Evolutionary conservation across 164 flowering plant species (phyloP).

Genomic region (Macadamia integrifolia): DNA sequence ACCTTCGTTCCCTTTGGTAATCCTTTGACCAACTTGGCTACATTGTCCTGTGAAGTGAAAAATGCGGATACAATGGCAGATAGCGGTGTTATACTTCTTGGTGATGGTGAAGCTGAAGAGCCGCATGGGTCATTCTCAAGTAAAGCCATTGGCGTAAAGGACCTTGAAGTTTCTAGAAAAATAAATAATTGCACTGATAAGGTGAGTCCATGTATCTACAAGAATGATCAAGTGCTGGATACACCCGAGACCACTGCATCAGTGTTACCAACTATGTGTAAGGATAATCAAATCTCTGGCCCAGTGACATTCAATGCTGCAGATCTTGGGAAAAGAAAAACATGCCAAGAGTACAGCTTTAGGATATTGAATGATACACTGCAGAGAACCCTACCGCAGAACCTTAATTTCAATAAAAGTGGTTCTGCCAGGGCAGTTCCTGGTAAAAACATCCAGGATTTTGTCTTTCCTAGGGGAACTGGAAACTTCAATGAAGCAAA

Average conservation of each 20-base stretch:
- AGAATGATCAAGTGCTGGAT: slow-evolving; percentile 20
- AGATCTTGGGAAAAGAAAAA: slow-evolving; percentile 6
- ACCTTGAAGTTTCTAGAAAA: slow-evolving; percentile 23
- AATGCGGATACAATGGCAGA: slow-evolving; percentile 6
- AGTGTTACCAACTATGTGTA: slow-evolving; percentile 15
- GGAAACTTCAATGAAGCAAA: slow-evolving; percentile 11
- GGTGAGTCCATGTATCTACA: slow-evolving; percentile 24
- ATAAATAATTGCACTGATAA: slow-evolving; percentile 18
- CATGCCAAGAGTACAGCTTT: too few species aligned
- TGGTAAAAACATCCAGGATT: slow-evolving; percentile 17
- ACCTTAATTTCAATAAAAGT: not conserved
- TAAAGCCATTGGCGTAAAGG: slow-evolving; percentile 14
- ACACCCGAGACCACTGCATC: slow-evolving; percentile 29
- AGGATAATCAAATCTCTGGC: slow-evolving; percentile 8
- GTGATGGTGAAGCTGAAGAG: slow-evolving; percentile 26
- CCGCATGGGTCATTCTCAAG: slow-evolving; percentile 13
- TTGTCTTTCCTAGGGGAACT: slow-evolving; percentile 13
- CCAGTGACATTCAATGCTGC: slow-evolving; percentile 19
- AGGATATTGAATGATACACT: too few species aligned
- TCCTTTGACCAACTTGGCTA: slow-evolving; percentile 11
- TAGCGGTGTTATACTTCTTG: slow-evolving; percentile 19
- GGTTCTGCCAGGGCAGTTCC: slow-evolving; percentile 14
- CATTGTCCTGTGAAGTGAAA: slow-evolving; percentile 2
- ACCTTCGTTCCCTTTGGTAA: not conserved
- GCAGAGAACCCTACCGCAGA: not conserved